Evolutionary conservation across 2,329 filamentous ascomycete genomes (phyloP).

Genomic region (Alternaria ethzedia): DNA sequence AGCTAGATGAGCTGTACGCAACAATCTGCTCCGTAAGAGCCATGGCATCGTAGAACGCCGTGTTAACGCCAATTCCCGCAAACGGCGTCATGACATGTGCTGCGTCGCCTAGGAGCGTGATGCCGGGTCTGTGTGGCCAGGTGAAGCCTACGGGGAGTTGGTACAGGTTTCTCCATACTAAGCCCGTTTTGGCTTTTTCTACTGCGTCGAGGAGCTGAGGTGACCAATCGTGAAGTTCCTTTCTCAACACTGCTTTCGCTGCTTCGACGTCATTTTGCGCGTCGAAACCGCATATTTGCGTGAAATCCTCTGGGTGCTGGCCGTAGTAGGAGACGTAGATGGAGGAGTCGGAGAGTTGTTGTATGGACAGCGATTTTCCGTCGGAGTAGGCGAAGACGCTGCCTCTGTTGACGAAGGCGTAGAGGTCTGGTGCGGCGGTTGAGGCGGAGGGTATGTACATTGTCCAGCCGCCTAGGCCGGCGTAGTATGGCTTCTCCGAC

Average conservation of each 20-base stretch:
- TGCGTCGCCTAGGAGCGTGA: constrained; percentile 52
- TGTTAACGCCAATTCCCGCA: constrained; percentile 49
- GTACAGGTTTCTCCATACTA: constrained; percentile 40
- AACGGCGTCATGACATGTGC: constrained; percentile 51
- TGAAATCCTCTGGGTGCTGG: constrained; percentile 32
- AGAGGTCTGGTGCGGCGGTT: constrained; percentile 33
- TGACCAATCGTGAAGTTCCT: constrained; percentile 24
- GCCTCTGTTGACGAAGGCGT: constrained; percentile 45
- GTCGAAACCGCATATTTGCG: constrained; percentile 25
- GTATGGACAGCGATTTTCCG: constrained; percentile 32
- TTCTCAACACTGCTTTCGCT: constrained; percentile 23
- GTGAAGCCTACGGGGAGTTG: constrained; percentile 50
- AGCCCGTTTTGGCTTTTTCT: constrained; percentile 25
- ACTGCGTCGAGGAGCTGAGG: constrained; percentile 22
- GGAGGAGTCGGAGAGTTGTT: constrained; percentile 43
- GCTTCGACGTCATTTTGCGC: constrained; percentile 20
- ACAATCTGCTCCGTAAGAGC: constrained; percentile 44
- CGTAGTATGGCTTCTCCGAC: constrained; percentile 42
- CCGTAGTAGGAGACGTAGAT: constrained; percentile 36
- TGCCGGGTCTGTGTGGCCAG: constrained; percentile 46
- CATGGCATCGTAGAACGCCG: constrained; percentile 46
- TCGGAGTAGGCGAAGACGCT: constrained; percentile 41
- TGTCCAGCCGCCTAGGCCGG: constrained; percentile 44
- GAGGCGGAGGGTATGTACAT: constrained; percentile 38
- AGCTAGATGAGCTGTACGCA: constrained; percentile 18